Conservation (phyloP, 2,329 filamentous ascomycete genomes). For the Paraphoma chrysanthemicola region DNA sequence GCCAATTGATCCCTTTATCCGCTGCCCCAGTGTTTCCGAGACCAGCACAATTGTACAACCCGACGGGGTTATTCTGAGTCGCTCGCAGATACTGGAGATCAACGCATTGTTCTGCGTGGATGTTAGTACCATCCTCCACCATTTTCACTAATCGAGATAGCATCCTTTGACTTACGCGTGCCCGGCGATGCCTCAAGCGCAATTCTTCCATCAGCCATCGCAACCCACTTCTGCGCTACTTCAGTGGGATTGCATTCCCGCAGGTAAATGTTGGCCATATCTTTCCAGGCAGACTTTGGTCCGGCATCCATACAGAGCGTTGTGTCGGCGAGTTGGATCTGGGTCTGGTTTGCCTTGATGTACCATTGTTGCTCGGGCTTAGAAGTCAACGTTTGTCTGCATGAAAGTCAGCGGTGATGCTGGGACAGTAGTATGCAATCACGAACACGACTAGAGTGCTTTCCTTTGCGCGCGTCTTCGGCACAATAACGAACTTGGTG, state of each 20-base stretch:
- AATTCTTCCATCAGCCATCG: constrained; percentile 39
- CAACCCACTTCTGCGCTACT: constrained; percentile 33
- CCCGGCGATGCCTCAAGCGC: constrained; percentile 22
- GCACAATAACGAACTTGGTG: constrained; percentile 35
- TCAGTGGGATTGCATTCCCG: constrained; percentile 31
- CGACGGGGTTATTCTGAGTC: constrained; percentile 40
- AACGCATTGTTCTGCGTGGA: constrained; percentile 31
- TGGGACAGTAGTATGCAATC: not conserved
- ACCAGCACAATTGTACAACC: constrained; percentile 40
- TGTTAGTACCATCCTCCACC: not conserved
- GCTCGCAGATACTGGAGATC: constrained; percentile 42
- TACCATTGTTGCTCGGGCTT: constrained; percentile 39
- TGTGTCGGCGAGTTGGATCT: constrained; percentile 36
- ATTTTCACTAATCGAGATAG: too few species aligned
- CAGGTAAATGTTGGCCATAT: constrained; percentile 38
- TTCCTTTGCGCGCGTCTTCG: constrained; percentile 27
- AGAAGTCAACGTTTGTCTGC: constrained; percentile 30
- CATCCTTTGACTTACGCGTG: constrained; percentile 18
- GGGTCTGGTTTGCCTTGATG: constrained; percentile 29
- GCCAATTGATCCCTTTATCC: constrained; percentile 46
- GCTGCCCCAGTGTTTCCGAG: constrained; percentile 37
- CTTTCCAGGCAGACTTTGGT: constrained; percentile 39
- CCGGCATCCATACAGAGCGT: constrained; percentile 40
- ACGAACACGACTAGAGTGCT: constrained; percentile 36
- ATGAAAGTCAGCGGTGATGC: not conserved